Conservation (phyloP, 2,329 filamentous ascomycete genomes). For the Chaetoscypha palmicola region DNA sequence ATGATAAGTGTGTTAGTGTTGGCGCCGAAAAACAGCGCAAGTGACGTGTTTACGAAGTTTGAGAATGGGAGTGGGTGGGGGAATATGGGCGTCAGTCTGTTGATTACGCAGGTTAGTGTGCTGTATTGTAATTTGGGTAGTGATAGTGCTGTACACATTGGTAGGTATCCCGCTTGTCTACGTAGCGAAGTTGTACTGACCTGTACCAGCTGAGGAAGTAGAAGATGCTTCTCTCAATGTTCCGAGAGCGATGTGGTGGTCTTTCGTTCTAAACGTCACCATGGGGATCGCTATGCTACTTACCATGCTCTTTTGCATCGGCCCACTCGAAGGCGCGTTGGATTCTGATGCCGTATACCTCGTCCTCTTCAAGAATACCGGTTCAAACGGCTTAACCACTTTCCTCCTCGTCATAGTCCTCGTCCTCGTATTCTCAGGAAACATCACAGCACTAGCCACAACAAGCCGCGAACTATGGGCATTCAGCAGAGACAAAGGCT, state of each 20-base stretch:
- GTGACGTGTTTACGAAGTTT: slow-evolving; percentile 29
- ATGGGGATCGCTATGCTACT: slow-evolving; percentile 37
- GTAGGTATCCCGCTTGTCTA: slow-evolving; percentile 1
- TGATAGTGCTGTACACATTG: slow-evolving; percentile 33
- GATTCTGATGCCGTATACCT: slow-evolving; percentile 35
- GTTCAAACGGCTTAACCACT: slow-evolving; percentile 37
- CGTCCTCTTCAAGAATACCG: slow-evolving; percentile 38
- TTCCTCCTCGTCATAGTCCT: slow-evolving; percentile 40
- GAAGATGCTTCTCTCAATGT: slow-evolving; percentile 40
- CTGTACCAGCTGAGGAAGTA: slow-evolving; percentile 38
- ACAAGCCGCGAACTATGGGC: slow-evolving; percentile 36
- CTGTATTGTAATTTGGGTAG: slow-evolving; percentile 27
- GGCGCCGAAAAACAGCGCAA: slow-evolving; percentile 24
- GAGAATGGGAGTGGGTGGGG: slow-evolving; percentile 31
- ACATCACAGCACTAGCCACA: slow-evolving; percentile 33
- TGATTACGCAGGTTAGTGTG: slow-evolving; percentile 32
- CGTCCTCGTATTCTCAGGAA: slow-evolving; percentile 33
- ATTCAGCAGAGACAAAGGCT: slow-evolving; percentile 38
- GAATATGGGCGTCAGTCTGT: slow-evolving; percentile 29
- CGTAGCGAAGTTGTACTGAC: neutral
- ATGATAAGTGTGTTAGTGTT: slow-evolving; percentile 34
- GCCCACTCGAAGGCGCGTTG: slow-evolving; percentile 33
- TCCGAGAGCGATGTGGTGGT: slow-evolving; percentile 41
- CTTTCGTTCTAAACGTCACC: slow-evolving; percentile 39
- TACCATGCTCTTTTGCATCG: slow-evolving; percentile 33